These are phyloP conservation scores for Entomortierella chlamydospora DNA, from an alignment of 192 early-diverging fungal genomes.

Conservation along the genomic window DNA sequence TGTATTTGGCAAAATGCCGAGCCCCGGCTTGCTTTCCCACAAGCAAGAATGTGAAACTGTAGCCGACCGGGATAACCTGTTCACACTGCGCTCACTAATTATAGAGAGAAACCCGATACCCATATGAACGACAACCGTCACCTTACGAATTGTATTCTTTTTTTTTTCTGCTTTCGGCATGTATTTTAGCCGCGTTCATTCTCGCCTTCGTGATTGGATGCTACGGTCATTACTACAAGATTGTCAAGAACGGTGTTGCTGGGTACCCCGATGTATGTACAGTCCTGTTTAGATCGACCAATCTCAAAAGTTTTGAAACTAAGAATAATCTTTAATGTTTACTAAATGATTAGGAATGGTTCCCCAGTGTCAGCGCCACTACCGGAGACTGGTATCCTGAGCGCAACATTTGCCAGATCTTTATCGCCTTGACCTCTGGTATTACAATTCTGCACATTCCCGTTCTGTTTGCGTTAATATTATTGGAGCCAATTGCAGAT, in stretches of 20 bases:
- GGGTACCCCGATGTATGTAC: conserved; percentile 76
- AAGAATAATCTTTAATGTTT: too few species aligned
- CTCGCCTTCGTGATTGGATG: conserved; percentile 74
- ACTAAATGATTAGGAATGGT: conserved; percentile 67
- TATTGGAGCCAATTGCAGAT: too few species aligned
- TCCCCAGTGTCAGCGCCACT: conserved; percentile 84
- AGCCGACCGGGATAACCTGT: background rate
- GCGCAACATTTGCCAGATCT: conserved; percentile 79
- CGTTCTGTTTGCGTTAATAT: too few species aligned
- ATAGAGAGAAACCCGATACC: too few species aligned
- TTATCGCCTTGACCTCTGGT: conserved; percentile 81
- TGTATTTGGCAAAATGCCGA: too few species aligned
- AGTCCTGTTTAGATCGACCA: background rate
- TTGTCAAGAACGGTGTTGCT: conserved; percentile 81
- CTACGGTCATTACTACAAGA: conserved; percentile 83
- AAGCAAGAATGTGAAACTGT: background rate
- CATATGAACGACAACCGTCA: too few species aligned
- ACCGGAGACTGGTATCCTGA: conserved; percentile 87
- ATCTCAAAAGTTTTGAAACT: background rate
- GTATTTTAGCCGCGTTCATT: conserved; percentile 71
- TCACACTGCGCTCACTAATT: too few species aligned
- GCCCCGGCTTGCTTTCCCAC: too few species aligned
- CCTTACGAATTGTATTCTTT: conserved; percentile 2
- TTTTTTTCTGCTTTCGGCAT: conserved; percentile 5
- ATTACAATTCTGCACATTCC: too few species aligned